phyloP scores from a whole-genome alignment of 2,329 filamentous ascomycete species.

The Rugonectria rugulosa region DNA sequence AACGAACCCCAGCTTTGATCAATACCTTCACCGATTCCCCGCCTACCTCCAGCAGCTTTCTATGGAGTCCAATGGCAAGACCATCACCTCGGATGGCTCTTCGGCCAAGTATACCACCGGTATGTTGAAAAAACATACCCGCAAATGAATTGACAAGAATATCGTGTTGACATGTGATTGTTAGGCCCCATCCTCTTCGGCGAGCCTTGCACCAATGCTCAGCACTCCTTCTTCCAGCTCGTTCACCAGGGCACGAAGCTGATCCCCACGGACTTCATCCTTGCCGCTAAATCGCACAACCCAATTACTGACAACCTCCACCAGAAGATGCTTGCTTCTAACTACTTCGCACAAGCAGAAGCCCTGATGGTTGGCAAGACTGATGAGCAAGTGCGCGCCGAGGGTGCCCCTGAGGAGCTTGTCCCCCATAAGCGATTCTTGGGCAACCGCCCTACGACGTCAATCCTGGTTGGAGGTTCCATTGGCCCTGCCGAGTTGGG shows the following conservation, averaged over 20 bases:
- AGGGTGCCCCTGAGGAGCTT: constrained; percentile 76
- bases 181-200: constrained; percentile 88
- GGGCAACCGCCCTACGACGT: constrained; percentile 95
- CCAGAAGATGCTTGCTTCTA: constrained; percentile 94
- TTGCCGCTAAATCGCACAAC: constrained; percentile 97
- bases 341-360: constrained; percentile 90
- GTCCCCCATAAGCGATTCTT: constrained; percentile 99
- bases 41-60: constrained; percentile 99
- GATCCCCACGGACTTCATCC: constrained; percentile 97
- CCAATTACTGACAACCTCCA: constrained; percentile 90
- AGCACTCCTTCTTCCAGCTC: constrained; percentile 99
- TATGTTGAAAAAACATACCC: constrained; percentile 37
- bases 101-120: constrained; percentile 97
- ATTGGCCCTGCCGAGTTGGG: constrained; percentile 95
- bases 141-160: not conserved
- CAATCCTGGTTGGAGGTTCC: constrained; percentile 86
- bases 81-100: constrained; percentile 86
- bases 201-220: constrained; percentile 97
- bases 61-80: constrained; percentile 99
- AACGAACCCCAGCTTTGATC: constrained; percentile 75
- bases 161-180: constrained; percentile 29
- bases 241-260: constrained; percentile 99
- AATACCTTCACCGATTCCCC: constrained; percentile 98
- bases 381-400: constrained; percentile 77
- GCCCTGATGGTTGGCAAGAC: constrained; percentile 92